Evolutionary conservation across 177 flowering plant genomes (phyloP), one percentile per base, ranked within the genome.

Genomic region (Vitis hybrid): DNA sequence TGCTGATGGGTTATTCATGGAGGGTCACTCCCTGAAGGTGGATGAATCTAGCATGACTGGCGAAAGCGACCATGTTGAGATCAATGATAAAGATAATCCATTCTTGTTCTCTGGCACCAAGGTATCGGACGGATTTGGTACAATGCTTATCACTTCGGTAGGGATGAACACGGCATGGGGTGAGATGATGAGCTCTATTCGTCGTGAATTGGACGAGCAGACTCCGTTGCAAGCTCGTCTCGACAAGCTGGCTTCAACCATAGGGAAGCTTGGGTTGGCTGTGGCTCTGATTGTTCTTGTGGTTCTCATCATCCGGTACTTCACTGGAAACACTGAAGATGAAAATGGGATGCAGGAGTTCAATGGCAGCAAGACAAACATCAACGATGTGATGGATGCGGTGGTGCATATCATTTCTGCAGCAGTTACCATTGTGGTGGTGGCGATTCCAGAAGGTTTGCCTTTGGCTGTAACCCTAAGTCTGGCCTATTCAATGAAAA

Each of bases 371-470:
- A 70, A 68, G 67, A 80, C 81, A 1, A 69, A 68, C 71, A 19
- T 70, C 10, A 61, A 65, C 15, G 76, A 74, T 8, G 70, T 80
- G n/a, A 30, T 82, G 76, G 67, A 80, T 48, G 58, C 71, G 1
- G 61, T 75, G 3, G 52, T 82, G 5, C 11, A 59, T 0, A 78
- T 82, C 56, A n/a, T 82, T 23, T 56, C 81, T 9, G 80, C 69
- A 11, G 83, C 85, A 1, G 64, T 80, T 11, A 80, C 85, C 1
- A 82, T 82, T 52, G 72, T 82, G 10, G 85, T 82, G 6, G 81
- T 82, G 13, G 83, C 85, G 1, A 78, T 80, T 18, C 85, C 85
- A 2, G 85, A 82, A 65, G 83, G 85, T 2, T 60, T 82, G 61
- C 85, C 85, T 11, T 51, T 82, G 66, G 81, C 83, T 30, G 85